Evolutionary conservation across 345 rosid genomes (phyloP).

Genomic region (Gynandropsis gynandra): DNA sequence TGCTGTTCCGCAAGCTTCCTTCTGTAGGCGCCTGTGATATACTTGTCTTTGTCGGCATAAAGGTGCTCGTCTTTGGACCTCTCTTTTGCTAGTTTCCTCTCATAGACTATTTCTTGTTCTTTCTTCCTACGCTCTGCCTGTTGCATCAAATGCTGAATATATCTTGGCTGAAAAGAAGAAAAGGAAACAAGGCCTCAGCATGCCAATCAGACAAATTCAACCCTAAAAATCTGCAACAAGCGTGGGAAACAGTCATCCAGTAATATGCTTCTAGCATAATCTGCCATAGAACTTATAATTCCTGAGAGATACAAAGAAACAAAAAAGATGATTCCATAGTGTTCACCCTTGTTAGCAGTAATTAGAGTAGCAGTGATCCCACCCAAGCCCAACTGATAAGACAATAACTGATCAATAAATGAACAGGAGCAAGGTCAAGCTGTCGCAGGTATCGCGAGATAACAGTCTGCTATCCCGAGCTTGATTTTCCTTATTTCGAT

Average conservation of each 20-base stretch:
- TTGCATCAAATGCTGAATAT: constrained; percentile 52
- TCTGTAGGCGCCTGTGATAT: constrained; percentile 65
- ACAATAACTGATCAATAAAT: too few species aligned
- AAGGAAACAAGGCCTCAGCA: background rate
- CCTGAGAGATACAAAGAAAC: background rate
- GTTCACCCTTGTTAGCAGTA: too few species aligned
- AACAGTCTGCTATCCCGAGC: too few species aligned
- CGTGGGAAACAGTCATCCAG: background rate
- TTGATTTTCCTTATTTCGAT: too few species aligned
- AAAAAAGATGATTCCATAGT: background rate
- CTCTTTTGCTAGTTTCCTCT: constrained; percentile 80
- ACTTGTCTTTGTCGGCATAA: too few species aligned
- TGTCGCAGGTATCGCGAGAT: too few species aligned
- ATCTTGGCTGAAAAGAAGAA: constrained; percentile 52
- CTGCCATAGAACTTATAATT: background rate
- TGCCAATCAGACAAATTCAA: constrained; percentile 7
- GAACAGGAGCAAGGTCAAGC: too few species aligned
- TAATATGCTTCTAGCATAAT: background rate
- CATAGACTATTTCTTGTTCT: constrained; percentile 72
- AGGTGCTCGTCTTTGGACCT: constrained; percentile 79
- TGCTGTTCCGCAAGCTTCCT: constrained; percentile 82
- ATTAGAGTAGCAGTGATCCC: too few species aligned
- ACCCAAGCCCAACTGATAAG: too few species aligned
- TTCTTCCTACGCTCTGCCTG: constrained; percentile 64
- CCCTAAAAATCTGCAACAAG: background rate